Evolutionary conservation across 2,329 filamentous ascomycete species (phyloP).

Genomic region (Albifimbria verrucaria): DNA sequence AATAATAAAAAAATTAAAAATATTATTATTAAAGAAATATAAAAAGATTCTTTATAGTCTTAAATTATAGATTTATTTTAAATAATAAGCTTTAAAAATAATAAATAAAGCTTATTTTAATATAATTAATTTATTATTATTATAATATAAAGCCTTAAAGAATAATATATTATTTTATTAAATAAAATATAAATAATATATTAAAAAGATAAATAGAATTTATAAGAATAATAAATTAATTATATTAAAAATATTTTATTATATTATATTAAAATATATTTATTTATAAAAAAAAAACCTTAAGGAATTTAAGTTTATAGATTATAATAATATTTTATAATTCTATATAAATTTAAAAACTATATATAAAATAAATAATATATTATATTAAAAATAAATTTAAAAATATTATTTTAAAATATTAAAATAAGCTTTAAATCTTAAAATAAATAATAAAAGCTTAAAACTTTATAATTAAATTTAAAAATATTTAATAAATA

Average conservation of each 20-base stretch:
- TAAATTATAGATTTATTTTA: too few relatives aligned
- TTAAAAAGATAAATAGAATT: neutral
- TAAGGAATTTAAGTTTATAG: neutral
- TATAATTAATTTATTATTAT: too few relatives aligned
- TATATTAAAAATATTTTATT: constrained; percentile 2
- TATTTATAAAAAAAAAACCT: neutral
- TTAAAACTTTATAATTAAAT: neutral
- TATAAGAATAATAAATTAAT: constrained; percentile 1
- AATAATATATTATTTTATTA: neutral
- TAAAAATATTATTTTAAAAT: neutral
- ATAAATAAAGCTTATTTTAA: too few relatives aligned
- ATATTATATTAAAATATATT: constrained; percentile 1
- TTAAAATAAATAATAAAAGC: neutral
- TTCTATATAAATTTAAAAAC: neutral
- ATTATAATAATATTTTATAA: neutral
- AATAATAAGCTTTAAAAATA: too few relatives aligned
- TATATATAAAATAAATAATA: neutral
- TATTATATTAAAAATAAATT: neutral
- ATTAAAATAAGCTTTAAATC: neutral
- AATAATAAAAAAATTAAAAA: too few relatives aligned
- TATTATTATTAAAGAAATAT: too few relatives aligned
- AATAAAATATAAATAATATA: neutral
- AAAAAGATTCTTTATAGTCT: too few relatives aligned
- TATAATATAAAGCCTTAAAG: neutral
- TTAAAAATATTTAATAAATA: neutral